These are phyloP conservation scores for Amanita fuliginea DNA, from an alignment of 768 basidiomycete genomes.

Conservation along the genomic window DNA sequence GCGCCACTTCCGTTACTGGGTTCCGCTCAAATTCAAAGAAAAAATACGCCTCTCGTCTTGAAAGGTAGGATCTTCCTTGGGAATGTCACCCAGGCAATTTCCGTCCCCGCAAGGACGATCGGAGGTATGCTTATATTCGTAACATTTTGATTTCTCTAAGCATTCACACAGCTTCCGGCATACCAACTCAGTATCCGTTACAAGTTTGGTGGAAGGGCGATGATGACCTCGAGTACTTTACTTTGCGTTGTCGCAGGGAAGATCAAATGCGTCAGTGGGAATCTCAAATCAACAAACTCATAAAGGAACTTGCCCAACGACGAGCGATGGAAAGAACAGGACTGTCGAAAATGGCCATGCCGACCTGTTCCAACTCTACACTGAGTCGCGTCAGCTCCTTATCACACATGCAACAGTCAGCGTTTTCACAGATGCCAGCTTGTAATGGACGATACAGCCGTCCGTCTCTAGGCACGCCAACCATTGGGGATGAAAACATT, in stretches of 20 bases:
- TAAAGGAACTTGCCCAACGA: constrained; percentile 63
- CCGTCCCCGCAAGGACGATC: constrained; percentile 44
- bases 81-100: constrained; percentile 80
- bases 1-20: constrained; percentile 37
- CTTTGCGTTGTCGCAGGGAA: constrained; percentile 84
- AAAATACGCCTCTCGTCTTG: constrained; percentile 71
- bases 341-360: constrained; percentile 39
- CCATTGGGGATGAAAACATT: constrained; percentile 22
- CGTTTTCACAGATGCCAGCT: constrained; percentile 14
- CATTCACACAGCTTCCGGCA: constrained; percentile 27
- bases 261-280: constrained; percentile 95
- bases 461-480: not conserved
- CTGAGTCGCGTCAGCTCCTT: constrained; percentile 20
- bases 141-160: not conserved
- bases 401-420: constrained; percentile 20
- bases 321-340: constrained; percentile 52
- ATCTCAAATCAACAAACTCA: constrained; percentile 76
- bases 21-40: constrained; percentile 33
- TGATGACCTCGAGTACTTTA: constrained; percentile 88
- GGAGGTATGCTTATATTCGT: constrained; percentile 35
- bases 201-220: constrained; percentile 95
- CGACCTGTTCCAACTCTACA: constrained; percentile 37
- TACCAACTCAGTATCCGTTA: constrained; percentile 60
- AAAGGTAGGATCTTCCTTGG: constrained; percentile 97
- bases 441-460: constrained; percentile 5